Base-by-base conservation (phyloP, 768 basidiomycete genomes). In the Tephrocybe sp. region DNA sequence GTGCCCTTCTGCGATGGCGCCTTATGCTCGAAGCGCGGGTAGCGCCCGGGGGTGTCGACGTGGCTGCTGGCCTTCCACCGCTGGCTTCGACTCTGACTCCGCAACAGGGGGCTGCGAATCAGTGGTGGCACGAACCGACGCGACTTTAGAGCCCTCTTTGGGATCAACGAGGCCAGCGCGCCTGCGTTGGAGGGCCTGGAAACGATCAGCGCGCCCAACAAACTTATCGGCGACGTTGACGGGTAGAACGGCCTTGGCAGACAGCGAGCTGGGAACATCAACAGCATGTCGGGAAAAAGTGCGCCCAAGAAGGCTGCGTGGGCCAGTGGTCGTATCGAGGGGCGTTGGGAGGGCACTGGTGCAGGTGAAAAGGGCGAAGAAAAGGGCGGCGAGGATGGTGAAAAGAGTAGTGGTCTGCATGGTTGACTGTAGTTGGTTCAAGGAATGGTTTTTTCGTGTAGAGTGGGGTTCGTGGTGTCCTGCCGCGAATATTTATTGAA, bases 281-380 rank as follows among this genome's bases (percentile, higher is more conserved):
- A 38, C 30, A 16, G 38, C 24, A 24, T 55, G 57, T 47, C 22
- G 60, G 45, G 50, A 42, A 49, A 60, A 65, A 5, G 52, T 34
- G 7, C 52, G 56, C 11, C 62, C 62, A 7, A 63, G 53, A 26
- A 65, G 59, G 44, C 59, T 63, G 42, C 57, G 52, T 22, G 51
- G 61, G 41, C 11, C 54, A 19, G 53, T 11, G 35, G 19, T 36
- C 13, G 35, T 6, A 22, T 50, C 44, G 8, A 47, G 11, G 16
- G 34, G 37, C 68, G 9, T 58, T 62, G 76, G 35, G 56, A 64
- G 41, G 66, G 76, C 54, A 62, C 54, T 40, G 64, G 70, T 36
- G 69, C 69, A 26, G 53, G 67, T 18, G 67, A 74, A 27, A 64
- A 70, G 26, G 63, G 63, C 21, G 61, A 63, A 55, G 64, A 75